phyloP scores from a whole-genome alignment of 352 stramenopile genomes.

The Globisporangium okanoganense region DNA sequence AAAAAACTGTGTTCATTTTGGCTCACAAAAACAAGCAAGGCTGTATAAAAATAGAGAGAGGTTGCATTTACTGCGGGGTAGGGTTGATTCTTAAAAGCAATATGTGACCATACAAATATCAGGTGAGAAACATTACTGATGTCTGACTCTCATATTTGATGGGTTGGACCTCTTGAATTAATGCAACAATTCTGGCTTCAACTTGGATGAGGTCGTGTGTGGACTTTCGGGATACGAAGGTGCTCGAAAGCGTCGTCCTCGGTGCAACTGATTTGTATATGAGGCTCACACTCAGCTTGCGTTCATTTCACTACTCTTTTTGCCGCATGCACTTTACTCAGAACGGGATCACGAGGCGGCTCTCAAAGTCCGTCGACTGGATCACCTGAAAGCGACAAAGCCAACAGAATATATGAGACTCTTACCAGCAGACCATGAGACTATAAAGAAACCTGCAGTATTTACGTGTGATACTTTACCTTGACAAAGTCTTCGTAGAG shows the following conservation, averaged over 20 bases:
- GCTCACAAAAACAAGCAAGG: no score
- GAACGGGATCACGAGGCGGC: slow-evolving; percentile 47
- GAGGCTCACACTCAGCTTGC: no score
- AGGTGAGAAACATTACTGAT: background rate
- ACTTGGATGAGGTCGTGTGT: no score
- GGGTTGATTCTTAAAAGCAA: background rate
- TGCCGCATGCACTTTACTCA: slow-evolving; percentile 15
- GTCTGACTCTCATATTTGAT: no score
- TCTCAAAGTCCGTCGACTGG: slow-evolving; percentile 63
- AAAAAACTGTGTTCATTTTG: background rate
- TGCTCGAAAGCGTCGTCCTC: no score
- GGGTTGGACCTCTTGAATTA: no score
- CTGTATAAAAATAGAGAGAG: no score
- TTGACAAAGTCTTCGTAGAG: slow-evolving; percentile 65
- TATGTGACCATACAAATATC: background rate
- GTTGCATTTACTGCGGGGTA: background rate
- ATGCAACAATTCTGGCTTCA: no score
- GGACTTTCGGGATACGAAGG: no score
- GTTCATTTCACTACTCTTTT: background rate
- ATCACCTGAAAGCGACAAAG: slow-evolving; percentile 34
- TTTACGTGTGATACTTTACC: slow-evolving; percentile 13
- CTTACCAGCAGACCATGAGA: background rate
- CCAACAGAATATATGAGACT: background rate
- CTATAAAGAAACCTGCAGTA: background rate
- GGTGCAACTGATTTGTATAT: no score